Evolutionary conservation across 345 rosid genomes (phyloP).

Genomic region (Carallia brachiata): DNA sequence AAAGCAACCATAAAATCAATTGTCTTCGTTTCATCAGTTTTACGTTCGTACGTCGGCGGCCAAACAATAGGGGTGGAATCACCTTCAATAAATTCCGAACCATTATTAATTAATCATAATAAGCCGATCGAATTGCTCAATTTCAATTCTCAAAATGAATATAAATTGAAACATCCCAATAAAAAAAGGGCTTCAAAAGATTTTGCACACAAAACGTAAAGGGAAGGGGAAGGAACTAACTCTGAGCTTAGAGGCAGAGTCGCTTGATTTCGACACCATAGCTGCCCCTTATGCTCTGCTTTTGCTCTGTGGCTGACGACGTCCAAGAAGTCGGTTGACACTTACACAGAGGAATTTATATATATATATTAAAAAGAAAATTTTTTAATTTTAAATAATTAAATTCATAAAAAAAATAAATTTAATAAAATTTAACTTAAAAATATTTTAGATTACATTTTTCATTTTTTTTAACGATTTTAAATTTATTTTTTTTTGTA

Average conservation of each 20-base stretch:
- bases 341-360: neutral
- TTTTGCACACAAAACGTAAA: neutral
- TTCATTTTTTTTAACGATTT: too few species aligned
- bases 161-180: neutral
- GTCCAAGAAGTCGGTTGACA: constrained; percentile 1
- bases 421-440: too few species aligned
- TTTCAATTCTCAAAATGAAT: too few species aligned
- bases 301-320: constrained; percentile 1
- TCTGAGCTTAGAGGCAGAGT: constrained; percentile 36
- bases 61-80: constrained; percentile 9
- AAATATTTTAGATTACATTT: too few species aligned
- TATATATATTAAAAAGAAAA: too few species aligned
- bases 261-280: constrained; percentile 49
- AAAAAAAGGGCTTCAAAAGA: neutral
- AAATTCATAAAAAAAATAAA: too few species aligned
- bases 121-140: neutral
- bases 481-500: too few species aligned
- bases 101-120: neutral
- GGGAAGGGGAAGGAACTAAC: constrained; percentile 31
- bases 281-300: constrained; percentile 16
- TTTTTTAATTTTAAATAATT: too few species aligned
- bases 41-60: neutral
- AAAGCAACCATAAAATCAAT: too few species aligned
- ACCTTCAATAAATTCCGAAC: neutral
- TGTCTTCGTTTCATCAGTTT: too few species aligned